Evolutionary conservation across 805 yeast species (phyloP).

Genomic region (Suhomyces sp.): DNA sequence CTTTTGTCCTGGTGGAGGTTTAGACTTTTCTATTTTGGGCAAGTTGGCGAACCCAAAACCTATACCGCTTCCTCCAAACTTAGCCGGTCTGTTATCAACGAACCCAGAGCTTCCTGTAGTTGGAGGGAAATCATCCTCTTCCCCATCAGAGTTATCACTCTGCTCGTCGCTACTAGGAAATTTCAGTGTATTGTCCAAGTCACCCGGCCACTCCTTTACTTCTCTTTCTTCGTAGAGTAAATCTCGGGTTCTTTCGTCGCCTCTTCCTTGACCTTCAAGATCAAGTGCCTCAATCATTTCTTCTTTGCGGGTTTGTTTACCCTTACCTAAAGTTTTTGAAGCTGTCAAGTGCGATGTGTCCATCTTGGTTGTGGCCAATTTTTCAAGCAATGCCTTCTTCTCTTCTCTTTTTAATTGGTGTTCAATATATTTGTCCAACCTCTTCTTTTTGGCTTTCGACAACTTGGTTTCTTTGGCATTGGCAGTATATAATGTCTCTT

Average conservation of each 20-base stretch:
- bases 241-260: conserved; percentile 56
- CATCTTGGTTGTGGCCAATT: conserved; percentile 62
- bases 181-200: conserved; percentile 7
- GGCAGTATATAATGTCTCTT: conserved; percentile 54
- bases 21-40: conserved; percentile 40
- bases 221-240: conserved; percentile 69
- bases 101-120: conserved; percentile 41
- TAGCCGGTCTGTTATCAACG: conserved; percentile 68
- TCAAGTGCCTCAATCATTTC: conserved; percentile 71
- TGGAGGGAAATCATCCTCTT: conserved; percentile 11
- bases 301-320: conserved; percentile 64
- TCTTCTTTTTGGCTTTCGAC: conserved; percentile 65
- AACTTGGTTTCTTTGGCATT: conserved; percentile 60
- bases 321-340: conserved; percentile 76
- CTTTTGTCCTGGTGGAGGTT: conserved; percentile 31
- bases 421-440: conserved; percentile 89
- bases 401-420: conserved; percentile 89
- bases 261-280: conserved; percentile 69
- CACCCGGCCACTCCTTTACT: conserved; percentile 55
- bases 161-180: conserved; percentile 3
- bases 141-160: conserved; percentile 14
- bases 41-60: conserved; percentile 69
- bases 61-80: conserved; percentile 56
- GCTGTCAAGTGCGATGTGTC: conserved; percentile 71
- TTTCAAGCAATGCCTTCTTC: conserved; percentile 70